Evolutionary conservation across 805 yeast genomes (phyloP).

Genomic region (Cyberlindnera meyerae): DNA sequence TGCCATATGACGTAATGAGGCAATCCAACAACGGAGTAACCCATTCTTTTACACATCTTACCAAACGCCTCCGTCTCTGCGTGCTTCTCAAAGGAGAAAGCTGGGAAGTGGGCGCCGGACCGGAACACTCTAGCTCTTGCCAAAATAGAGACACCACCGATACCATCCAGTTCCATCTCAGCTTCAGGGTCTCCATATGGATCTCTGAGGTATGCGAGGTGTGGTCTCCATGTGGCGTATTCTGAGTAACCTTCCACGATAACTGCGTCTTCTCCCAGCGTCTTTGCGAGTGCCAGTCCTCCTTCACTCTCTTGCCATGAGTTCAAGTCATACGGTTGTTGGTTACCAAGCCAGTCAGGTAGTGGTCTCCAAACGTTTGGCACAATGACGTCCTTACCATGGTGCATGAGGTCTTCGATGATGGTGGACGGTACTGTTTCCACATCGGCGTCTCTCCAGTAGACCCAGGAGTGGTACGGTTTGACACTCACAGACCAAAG

Average conservation of each 20-base stretch:
- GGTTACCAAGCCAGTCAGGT: slow-evolving; percentile 83
- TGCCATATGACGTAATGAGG: slow-evolving; percentile 98
- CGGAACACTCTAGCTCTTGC: slow-evolving; percentile 85
- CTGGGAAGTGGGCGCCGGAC: slow-evolving; percentile 93
- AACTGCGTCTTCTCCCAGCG: slow-evolving; percentile 87
- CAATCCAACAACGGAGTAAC: slow-evolving; percentile 81
- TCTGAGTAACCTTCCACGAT: slow-evolving; percentile 97
- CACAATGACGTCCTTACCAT: slow-evolving; percentile 85
- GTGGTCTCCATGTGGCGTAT: slow-evolving; percentile 98
- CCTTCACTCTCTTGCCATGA: slow-evolving; percentile 86
- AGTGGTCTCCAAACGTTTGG: slow-evolving; percentile 93
- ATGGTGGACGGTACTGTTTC: slow-evolving; percentile 83
- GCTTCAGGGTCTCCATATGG: slow-evolving; percentile 93
- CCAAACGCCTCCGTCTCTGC: slow-evolving; percentile 99
- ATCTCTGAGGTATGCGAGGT: slow-evolving; percentile 89
- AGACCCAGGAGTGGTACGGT: slow-evolving; percentile 93
- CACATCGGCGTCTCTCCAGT: slow-evolving; percentile 98
- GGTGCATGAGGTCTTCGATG: slow-evolving; percentile 89
- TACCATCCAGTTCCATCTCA: slow-evolving; percentile 92
- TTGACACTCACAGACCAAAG: slow-evolving; percentile 78
- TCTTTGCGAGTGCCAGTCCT: slow-evolving; percentile 68
- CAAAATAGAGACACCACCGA: slow-evolving; percentile 94
- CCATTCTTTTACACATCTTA: slow-evolving; percentile 81
- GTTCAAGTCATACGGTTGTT: slow-evolving; percentile 80
- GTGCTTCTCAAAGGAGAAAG: slow-evolving; percentile 90